A percentile compares a stretch with the other conserved stretches of the same genome.
These are phyloP conservation scores for Citrullus amarus DNA, from an alignment of 306 rosid species.

Conservation along the genomic window DNA sequence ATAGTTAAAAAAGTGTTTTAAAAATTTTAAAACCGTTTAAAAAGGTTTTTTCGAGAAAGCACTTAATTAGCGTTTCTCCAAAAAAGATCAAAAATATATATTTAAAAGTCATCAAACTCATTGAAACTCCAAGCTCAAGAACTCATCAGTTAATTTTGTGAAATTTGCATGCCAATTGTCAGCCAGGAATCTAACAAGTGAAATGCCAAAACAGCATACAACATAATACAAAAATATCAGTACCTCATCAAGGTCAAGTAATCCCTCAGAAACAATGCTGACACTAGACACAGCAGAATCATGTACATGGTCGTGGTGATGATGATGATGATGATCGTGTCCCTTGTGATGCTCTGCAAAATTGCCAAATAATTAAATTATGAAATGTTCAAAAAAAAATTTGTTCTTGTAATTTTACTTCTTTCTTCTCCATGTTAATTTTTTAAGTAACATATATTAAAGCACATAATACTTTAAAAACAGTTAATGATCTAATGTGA, in stretches of 20 bases:
- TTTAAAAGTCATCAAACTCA: not conserved
- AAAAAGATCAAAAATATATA: no score
- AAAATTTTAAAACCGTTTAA: not conserved
- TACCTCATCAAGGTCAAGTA: conserved; percentile 86
- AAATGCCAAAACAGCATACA: not conserved
- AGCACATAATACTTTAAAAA: not conserved
- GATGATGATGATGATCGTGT: conserved; percentile 11
- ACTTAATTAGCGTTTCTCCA: not conserved
- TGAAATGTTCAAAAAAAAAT: not conserved
- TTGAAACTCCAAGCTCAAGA: not conserved
- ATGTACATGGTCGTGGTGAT: conserved; percentile 47
- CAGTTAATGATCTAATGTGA: not conserved
- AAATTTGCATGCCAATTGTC: not conserved
- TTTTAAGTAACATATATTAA: not conserved
- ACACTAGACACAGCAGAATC: conserved; percentile 78
- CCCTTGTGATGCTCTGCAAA: conserved; percentile 30
- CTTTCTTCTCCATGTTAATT: not conserved
- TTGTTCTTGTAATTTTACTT: not conserved
- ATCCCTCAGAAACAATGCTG: conserved; percentile 72
- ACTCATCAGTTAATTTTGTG: not conserved
- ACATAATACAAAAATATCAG: not conserved
- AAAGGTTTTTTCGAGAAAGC: not conserved
- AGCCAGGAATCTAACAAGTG: not conserved
- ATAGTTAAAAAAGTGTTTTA: not conserved
- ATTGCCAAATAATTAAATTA: not conserved